Conservation (phyloP, 1,139 yeast genomes). For the Magnusiomyces fungicola region DNA sequence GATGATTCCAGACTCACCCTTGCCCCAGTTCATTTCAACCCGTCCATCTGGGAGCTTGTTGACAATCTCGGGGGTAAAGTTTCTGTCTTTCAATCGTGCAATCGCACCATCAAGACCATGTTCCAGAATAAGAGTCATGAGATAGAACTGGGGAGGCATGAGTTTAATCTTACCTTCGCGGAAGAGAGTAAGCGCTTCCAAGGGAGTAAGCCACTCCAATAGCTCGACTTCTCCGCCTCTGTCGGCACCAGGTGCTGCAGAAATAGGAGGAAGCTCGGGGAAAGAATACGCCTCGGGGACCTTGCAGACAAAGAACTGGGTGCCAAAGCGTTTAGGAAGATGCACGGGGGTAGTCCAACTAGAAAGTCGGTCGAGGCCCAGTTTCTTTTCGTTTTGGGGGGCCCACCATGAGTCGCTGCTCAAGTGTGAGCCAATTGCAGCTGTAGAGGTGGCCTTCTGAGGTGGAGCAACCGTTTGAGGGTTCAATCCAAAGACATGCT, state of each 20-base stretch:
- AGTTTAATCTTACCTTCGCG: slow-evolving; percentile 21
- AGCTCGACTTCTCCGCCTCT: slow-evolving; percentile 14
- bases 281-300: slow-evolving; percentile 18
- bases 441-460: no score
- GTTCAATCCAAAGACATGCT: slow-evolving; percentile 4
- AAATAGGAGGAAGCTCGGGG: slow-evolving; percentile 8
- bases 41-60: slow-evolving; percentile 20
- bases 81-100: slow-evolving; percentile 17
- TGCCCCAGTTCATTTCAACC: slow-evolving; percentile 29
- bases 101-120: slow-evolving; percentile 18
- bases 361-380: slow-evolving; percentile 18
- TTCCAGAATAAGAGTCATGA: slow-evolving; percentile 21
- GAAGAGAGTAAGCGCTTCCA: slow-evolving; percentile 23
- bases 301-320: slow-evolving; percentile 26
- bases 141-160: slow-evolving; percentile 32
- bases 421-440: no score
- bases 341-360: slow-evolving; percentile 29
- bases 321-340: slow-evolving; percentile 23
- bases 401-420: background rate
- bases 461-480: no score
- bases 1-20: slow-evolving; percentile 26
- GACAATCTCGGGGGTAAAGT: slow-evolving; percentile 21
- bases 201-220: slow-evolving; percentile 29
- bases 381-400: slow-evolving; percentile 1
- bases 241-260: background rate